Evolutionary conservation across 495 filamentous ascomycete genomes (phyloP), one percentile per base, ranked within the genome.

Genomic region (Aspergillus campestris): DNA sequence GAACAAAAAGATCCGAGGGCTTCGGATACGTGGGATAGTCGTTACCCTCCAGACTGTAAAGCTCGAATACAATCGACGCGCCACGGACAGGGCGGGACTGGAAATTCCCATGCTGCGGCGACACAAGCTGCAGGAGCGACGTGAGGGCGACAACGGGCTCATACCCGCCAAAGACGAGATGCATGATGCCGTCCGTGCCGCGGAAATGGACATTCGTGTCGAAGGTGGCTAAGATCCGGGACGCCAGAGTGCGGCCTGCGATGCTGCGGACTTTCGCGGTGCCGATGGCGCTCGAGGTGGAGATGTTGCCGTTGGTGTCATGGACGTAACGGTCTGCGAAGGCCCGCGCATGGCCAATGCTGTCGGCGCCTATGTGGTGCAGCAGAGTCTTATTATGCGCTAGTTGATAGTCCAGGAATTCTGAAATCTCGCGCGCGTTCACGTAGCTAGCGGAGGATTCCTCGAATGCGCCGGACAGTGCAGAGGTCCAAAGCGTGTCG

Each of bases 121-220:
- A 60, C 3, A 76, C 69, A 34, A 91, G 72, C 37, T 75, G 61
- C 30, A 82, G 57, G 8, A 91, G 72, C 8, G 83, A 85, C 57
- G 89, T 84, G 62, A 91, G 84, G 7, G 83, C 79, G 38, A 86
- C 67, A 59, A 87, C 84, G 49, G 83, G 77, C 31, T 77, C 83
- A 50, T 84, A 83, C 28, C 75, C 70, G 39, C 87, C 86, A 61
- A 89, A 82, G 40, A 84, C 63, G 54, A 90, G 61, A 14, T 67
- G 74, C 63, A 89, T 61, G 49, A 78, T 82, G 37, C 72, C 61
- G 35, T 60, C 45, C 7, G 46, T 55, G 30, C 71, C 70, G 7
- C 57, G 57, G 9, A 49, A 47, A 5, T 63, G 47, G 45, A 80
- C 65, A 44, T 79, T 78, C 6, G 57, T 62, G 39, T 68, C 60